Conservation (phyloP, 306 rosid genomes). For the Pyrus betulifolia region DNA sequence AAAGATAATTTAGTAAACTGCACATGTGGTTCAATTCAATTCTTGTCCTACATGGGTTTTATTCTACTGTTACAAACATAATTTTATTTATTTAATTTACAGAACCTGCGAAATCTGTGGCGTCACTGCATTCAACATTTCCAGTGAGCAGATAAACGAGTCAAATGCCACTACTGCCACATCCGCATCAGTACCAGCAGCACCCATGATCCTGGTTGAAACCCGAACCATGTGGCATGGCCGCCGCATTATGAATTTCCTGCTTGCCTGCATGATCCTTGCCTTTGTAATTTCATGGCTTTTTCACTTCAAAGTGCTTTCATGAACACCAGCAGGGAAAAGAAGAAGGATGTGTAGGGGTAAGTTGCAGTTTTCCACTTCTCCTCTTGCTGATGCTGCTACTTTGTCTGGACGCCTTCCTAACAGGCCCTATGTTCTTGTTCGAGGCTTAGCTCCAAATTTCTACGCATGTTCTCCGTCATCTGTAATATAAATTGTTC, state of each 20-base stretch:
- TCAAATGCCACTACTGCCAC: background rate
- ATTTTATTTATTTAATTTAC: background rate
- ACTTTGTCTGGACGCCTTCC: background rate
- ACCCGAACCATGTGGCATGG: slow-evolving; percentile 33
- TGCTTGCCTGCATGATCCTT: slow-evolving; percentile 41
- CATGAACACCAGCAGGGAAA: background rate
- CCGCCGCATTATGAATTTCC: slow-evolving; percentile 41
- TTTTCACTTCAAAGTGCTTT: slow-evolving; percentile 40
- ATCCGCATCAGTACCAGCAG: slow-evolving; percentile 16
- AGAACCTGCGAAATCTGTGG: slow-evolving; percentile 44
- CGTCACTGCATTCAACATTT: slow-evolving; percentile 21
- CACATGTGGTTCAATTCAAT: background rate
- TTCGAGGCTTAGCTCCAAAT: background rate
- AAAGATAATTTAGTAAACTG: background rate
- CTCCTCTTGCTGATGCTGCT: background rate
- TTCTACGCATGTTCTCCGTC: background rate
- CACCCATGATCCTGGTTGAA: slow-evolving; percentile 29
- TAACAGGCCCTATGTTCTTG: background rate
- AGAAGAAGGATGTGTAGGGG: background rate
- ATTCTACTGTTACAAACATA: background rate
- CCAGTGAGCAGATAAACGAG: slow-evolving; percentile 12
- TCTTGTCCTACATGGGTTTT: background rate
- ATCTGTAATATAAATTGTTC: slow-evolving; percentile 7
- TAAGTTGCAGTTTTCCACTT: background rate
- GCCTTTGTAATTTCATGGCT: slow-evolving; percentile 49